Percentiles rank a stretch among this genome's conserved stretches.
These are phyloP conservation scores for Beta lomatogona DNA, from an alignment of 179 eudicot species.

Conservation along the genomic window DNA sequence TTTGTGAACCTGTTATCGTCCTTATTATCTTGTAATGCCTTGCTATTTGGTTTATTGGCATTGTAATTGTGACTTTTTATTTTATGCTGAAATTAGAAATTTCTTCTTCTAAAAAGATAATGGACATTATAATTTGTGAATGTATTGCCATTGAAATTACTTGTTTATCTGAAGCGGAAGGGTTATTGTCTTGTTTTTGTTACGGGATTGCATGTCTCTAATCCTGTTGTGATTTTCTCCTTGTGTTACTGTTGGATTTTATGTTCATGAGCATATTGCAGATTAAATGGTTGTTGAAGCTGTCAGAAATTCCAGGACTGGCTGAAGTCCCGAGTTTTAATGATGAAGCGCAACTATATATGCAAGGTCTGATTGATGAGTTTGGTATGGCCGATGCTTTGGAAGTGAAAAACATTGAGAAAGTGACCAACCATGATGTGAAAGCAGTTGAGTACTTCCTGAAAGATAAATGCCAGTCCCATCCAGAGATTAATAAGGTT, in stretches of 20 bases:
- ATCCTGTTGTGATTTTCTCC: not conserved
- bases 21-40: too few species aligned
- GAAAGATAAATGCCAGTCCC: constrained; percentile 76
- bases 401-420: constrained; percentile 86
- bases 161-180: too few species aligned
- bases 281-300: constrained; percentile 86
- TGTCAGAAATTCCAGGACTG: constrained; percentile 76
- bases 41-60: too few species aligned
- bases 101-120: not conserved
- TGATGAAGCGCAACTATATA: constrained; percentile 53
- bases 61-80: not conserved
- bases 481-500: constrained; percentile 88
- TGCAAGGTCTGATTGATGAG: constrained; percentile 61
- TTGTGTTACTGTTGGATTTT: not conserved
- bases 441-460: constrained; percentile 95
- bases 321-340: constrained; percentile 79
- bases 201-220: not conserved
- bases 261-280: constrained; percentile 28
- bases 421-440: constrained; percentile 92
- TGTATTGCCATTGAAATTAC: too few species aligned
- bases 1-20: too few species aligned
- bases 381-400: constrained; percentile 68
- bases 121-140: too few species aligned
- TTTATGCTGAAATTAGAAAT: not conserved
- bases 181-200: not conserved